phyloP scores from a whole-genome alignment of 148 eudicot genomes.

The Fagopyrum homotropicum region DNA sequence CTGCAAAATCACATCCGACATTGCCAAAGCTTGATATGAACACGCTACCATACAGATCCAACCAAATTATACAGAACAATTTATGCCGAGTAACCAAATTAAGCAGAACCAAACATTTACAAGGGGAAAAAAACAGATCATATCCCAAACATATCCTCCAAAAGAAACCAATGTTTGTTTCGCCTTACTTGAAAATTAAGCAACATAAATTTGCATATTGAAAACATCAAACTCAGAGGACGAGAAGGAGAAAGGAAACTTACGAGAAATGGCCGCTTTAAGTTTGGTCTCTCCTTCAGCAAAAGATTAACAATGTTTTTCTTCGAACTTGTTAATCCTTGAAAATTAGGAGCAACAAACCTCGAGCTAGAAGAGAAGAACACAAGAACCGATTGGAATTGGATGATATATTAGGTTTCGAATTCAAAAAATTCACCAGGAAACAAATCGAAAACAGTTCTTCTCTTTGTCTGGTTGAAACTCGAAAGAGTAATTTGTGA shows the following conservation, averaged over 20 bases:
- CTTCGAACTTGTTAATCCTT: neutral
- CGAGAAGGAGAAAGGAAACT: neutral
- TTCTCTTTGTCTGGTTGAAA: constrained; percentile 8
- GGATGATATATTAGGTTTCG: neutral
- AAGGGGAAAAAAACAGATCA: constrained; percentile 1
- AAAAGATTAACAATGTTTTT: neutral
- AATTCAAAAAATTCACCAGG: neutral
- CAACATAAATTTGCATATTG: constrained; percentile 14
- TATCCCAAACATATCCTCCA: constrained; percentile 1
- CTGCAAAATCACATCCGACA: constrained; percentile 15
- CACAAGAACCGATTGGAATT: neutral
- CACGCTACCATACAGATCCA: constrained; percentile 1
- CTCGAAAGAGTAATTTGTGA: constrained; percentile 6
- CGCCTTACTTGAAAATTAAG: constrained; percentile 34
- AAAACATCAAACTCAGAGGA: neutral
- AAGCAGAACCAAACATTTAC: constrained; percentile 11
- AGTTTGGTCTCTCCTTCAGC: constrained; percentile 1
- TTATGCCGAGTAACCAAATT: neutral
- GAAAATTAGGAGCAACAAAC: neutral
- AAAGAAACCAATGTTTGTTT: constrained; percentile 5
- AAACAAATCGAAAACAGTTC: constrained; percentile 8
- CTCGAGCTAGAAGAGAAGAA: constrained; percentile 7
- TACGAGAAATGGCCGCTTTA: constrained; percentile 2
- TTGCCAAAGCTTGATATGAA: constrained; percentile 15
- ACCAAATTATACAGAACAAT: neutral